These are phyloP conservation scores for Poa pratensis DNA, from an alignment of 176 grass and related monocot species.

Conservation along the genomic window DNA sequence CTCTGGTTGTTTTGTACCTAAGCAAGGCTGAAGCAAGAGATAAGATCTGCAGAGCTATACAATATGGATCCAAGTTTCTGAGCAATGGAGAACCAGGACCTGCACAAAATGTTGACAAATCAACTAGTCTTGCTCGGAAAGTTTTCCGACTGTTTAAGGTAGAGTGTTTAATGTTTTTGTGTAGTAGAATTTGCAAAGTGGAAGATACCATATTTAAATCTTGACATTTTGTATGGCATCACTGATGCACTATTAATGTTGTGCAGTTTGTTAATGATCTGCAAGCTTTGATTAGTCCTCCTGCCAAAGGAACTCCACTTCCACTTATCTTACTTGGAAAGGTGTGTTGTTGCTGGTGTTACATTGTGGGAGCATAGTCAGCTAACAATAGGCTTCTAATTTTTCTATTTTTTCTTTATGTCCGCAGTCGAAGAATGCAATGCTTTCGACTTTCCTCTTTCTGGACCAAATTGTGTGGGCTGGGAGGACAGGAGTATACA, in stretches of 20 bases:
- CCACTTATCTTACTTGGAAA: constrained; percentile 87
- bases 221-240: neutral
- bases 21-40: constrained; percentile 93
- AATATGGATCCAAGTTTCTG: constrained; percentile 86
- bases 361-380: constrained; percentile 9
- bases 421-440: constrained; percentile 81
- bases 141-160: constrained; percentile 94
- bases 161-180: neutral
- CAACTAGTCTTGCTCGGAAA: constrained; percentile 86
- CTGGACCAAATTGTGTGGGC: constrained; percentile 95
- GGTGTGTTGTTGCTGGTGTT: constrained; percentile 43
- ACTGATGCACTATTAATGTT: neutral
- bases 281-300: constrained; percentile 77
- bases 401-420: constrained; percentile 30
- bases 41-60: constrained; percentile 86
- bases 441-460: constrained; percentile 89
- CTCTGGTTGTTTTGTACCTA: constrained; percentile 70
- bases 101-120: constrained; percentile 88
- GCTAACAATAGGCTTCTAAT: neutral
- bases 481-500: constrained; percentile 89
- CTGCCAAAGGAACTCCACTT: constrained; percentile 82
- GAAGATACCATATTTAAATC: neutral
- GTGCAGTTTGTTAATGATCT: constrained; percentile 94
- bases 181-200: neutral
- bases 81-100: constrained; percentile 78